phyloP scores from a whole-genome alignment of 2,329 filamentous ascomycete genomes.

The Trichoderma cornu-damae region DNA sequence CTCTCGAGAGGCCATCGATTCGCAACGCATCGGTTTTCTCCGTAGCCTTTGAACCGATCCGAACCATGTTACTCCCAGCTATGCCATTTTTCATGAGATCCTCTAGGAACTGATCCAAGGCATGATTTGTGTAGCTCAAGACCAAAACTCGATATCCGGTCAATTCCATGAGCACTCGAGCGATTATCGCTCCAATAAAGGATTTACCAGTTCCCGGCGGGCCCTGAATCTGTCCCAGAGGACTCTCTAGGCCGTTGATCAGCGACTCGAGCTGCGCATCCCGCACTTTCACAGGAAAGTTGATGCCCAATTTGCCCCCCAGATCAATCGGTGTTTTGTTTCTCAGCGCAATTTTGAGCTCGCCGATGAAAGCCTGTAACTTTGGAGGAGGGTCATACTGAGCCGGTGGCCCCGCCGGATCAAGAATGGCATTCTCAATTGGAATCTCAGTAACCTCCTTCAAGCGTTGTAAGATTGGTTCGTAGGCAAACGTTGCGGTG shows the following conservation, averaged over 20 bases:
- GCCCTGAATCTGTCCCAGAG: constrained; percentile 62
- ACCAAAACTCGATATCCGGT: constrained; percentile 54
- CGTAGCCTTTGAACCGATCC: constrained; percentile 58
- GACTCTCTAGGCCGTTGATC: constrained; percentile 45
- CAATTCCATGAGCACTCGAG: constrained; percentile 49
- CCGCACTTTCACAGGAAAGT: constrained; percentile 23
- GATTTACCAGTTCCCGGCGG: constrained; percentile 75
- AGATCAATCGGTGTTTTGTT: constrained; percentile 7
- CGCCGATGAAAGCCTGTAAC: constrained; percentile 4
- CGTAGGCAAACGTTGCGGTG: constrained; percentile 63
- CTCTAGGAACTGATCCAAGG: constrained; percentile 53
- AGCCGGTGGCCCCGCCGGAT: constrained; percentile 19
- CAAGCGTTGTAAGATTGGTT: constrained; percentile 58
- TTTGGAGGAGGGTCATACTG: constrained; percentile 15
- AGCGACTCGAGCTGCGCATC: constrained; percentile 53
- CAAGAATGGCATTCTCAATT: constrained; percentile 49
- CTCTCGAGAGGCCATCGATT: constrained; percentile 38
- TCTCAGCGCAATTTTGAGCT: background rate
- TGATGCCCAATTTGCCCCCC: constrained; percentile 23
- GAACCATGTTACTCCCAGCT: constrained; percentile 44
- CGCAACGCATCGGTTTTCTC: constrained; percentile 43
- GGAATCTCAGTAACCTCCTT: constrained; percentile 53
- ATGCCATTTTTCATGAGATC: constrained; percentile 60
- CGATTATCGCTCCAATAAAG: constrained; percentile 61
- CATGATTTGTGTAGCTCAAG: constrained; percentile 61